Conservation (phyloP, 345 rosid species). For the Gossypium arboreum region DNA sequence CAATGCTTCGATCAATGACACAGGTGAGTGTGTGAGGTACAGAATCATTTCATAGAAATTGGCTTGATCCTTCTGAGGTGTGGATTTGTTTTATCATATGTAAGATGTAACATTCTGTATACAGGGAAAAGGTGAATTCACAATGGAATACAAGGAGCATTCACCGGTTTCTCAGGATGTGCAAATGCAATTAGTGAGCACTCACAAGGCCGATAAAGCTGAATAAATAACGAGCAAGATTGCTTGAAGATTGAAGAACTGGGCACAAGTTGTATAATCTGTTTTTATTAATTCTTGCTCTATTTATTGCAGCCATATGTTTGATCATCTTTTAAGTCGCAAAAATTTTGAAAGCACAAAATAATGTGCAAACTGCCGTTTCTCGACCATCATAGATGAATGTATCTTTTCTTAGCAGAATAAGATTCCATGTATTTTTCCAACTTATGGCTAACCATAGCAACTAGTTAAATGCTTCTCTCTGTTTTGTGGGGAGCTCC, state of each 20-base stretch:
- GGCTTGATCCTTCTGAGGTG: background rate
- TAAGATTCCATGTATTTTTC: background rate
- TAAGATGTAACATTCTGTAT: background rate
- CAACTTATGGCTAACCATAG: background rate
- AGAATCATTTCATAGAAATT: background rate
- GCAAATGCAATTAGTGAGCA: conserved; percentile 73
- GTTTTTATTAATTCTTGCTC: background rate
- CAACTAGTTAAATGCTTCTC: conserved; percentile 60
- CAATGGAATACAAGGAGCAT: conserved; percentile 99
- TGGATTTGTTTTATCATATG: background rate
- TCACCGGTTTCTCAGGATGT: conserved; percentile 79
- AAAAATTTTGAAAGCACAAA: conserved; percentile 4
- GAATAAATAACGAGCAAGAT: conserved; percentile 30
- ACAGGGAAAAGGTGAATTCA: conserved; percentile 96
- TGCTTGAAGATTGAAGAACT: background rate
- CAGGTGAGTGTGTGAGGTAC: conserved; percentile 39
- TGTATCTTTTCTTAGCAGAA: background rate
- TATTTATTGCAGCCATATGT: background rate
- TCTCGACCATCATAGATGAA: background rate
- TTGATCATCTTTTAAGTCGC: background rate
- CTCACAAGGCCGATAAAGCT: conserved; percentile 58
- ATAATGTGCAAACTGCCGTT: background rate
- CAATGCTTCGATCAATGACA: conserved; percentile 95
- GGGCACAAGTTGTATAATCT: background rate
- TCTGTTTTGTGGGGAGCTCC: conserved; percentile 67